Conservation (phyloP, 441 rosid species). For the Arabidopsis hybrid region DNA sequence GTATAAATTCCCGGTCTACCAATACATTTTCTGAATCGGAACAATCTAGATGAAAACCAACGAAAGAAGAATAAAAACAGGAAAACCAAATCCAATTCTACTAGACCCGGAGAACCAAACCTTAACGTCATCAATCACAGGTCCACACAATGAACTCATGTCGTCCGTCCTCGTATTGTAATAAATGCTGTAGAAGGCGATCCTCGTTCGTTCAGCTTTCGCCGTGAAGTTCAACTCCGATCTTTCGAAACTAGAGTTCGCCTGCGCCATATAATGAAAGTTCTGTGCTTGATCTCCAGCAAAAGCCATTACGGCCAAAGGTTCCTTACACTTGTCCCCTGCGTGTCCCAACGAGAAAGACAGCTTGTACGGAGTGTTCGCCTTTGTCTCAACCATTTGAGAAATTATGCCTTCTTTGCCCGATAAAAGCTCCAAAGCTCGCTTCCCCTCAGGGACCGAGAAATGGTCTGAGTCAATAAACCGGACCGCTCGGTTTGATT, state of each 20-base stretch:
- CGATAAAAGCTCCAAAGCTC: slow-evolving; percentile 83
- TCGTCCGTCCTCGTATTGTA: slow-evolving; percentile 91
- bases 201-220: slow-evolving; percentile 81
- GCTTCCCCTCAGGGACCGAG: slow-evolving; percentile 79
- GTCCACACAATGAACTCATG: slow-evolving; percentile 93
- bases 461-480: slow-evolving; percentile 84
- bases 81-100: slow-evolving; percentile 45
- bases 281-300: slow-evolving; percentile 92
- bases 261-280: slow-evolving; percentile 71
- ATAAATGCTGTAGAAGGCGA: slow-evolving; percentile 91
- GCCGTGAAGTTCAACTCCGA: slow-evolving; percentile 79
- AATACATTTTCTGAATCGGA: not conserved
- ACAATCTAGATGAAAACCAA: slow-evolving; percentile 42
- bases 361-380: slow-evolving; percentile 57
- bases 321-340: slow-evolving; percentile 85
- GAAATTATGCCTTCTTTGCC: slow-evolving; percentile 97
- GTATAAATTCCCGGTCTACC: slow-evolving; percentile 8
- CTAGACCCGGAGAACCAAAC: slow-evolving; percentile 72
- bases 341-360: slow-evolving; percentile 83
- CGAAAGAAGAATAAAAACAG: slow-evolving; percentile 44
- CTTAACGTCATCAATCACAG: slow-evolving; percentile 83
- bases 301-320: slow-evolving; percentile 84
- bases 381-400: slow-evolving; percentile 84
- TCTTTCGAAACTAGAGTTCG: slow-evolving; percentile 69
- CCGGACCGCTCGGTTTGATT: slow-evolving; percentile 91